phyloP scores from a whole-genome alignment of 169 alveolate genomes.

The Babesia ovis region DNA sequence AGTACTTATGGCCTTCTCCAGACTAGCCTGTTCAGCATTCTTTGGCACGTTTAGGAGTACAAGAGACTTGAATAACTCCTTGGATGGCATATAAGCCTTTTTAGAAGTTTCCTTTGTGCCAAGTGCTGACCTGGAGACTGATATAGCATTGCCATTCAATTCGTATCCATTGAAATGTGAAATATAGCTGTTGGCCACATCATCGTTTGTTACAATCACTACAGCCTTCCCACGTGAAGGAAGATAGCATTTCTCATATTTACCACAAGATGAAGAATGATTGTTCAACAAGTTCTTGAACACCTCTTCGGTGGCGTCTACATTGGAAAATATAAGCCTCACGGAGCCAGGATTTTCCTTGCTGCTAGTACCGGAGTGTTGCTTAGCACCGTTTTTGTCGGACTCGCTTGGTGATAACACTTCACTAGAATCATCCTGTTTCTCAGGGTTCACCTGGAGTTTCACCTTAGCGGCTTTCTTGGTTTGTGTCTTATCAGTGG shows the following conservation, averaged over 20 bases:
- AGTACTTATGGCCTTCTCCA: slow-evolving; percentile 26
- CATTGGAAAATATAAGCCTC: slow-evolving; percentile 36
- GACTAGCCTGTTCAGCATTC: slow-evolving; percentile 1
- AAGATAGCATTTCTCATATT: slow-evolving; percentile 23
- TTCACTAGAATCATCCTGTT: not conserved
- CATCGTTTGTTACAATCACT: slow-evolving; percentile 26
- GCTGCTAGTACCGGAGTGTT: not conserved
- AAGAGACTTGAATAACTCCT: slow-evolving; percentile 40
- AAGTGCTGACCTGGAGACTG: slow-evolving; percentile 15
- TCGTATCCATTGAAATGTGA: slow-evolving; percentile 32
- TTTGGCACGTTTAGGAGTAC: slow-evolving; percentile 29
- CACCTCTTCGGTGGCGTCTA: slow-evolving; percentile 19
- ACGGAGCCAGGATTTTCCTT: not conserved
- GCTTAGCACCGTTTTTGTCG: not conserved
- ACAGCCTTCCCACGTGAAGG: slow-evolving; percentile 19
- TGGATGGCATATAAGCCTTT: slow-evolving; percentile 6
- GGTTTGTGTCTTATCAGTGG: not conserved
- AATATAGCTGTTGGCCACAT: slow-evolving; percentile 26
- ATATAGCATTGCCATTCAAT: slow-evolving; percentile 19
- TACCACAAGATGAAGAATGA: slow-evolving; percentile 32
- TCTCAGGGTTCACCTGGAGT: not conserved
- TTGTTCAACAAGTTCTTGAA: slow-evolving; percentile 40
- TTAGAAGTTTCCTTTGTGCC: slow-evolving; percentile 3
- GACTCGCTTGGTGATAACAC: too few species aligned
- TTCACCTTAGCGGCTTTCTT: not conserved